Percentiles rank a stretch among this genome's conserved stretches.
Evolutionary conservation across 2,329 filamentous ascomycete species (phyloP).

Genomic region (Helminthosporium solani): DNA sequence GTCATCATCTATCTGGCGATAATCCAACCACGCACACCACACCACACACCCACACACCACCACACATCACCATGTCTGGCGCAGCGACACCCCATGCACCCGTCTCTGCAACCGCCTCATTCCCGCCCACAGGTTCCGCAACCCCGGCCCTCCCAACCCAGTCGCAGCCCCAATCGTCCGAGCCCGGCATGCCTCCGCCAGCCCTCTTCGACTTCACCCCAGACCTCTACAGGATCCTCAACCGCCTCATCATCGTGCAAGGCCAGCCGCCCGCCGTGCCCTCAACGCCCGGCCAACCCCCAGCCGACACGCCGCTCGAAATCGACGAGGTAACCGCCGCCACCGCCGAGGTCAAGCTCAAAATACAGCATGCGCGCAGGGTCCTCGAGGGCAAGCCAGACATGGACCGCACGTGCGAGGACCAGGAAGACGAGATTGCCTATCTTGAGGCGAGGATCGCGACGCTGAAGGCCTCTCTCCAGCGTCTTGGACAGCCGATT

Average conservation of each 20-base stretch:
- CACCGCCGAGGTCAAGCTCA: conserved; percentile 76
- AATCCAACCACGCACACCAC: too few species aligned
- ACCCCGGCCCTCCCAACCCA: conserved; percentile 27
- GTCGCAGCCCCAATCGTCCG: conserved; percentile 41
- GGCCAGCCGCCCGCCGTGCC: conserved; percentile 33
- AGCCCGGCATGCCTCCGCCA: conserved; percentile 69
- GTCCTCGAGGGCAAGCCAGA: conserved; percentile 68
- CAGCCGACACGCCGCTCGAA: conserved; percentile 49
- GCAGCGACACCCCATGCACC: conserved; percentile 36
- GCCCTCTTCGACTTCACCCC: conserved; percentile 84
- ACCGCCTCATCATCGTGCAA: conserved; percentile 63
- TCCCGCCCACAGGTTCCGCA: conserved; percentile 33
- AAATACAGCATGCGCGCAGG: conserved; percentile 74
- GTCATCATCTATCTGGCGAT: conserved; percentile 1
- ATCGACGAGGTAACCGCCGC: conserved; percentile 78
- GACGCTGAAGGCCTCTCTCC: conserved; percentile 54
- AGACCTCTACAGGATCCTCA: conserved; percentile 74
- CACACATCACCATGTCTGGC: conserved; percentile 30
- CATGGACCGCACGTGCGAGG: conserved; percentile 63
- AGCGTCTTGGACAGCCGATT: conserved; percentile 30
- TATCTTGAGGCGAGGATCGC: conserved; percentile 65
- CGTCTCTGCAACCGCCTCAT: conserved; percentile 32
- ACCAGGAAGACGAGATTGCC: conserved; percentile 70
- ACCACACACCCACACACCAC: neutral
- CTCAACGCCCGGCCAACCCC: conserved; percentile 25